Percentiles rank a stretch among this genome's conserved stretches.
phyloP scores from a whole-genome alignment of 495 filamentous ascomycete species.

The Xylaria nigripes region DNA sequence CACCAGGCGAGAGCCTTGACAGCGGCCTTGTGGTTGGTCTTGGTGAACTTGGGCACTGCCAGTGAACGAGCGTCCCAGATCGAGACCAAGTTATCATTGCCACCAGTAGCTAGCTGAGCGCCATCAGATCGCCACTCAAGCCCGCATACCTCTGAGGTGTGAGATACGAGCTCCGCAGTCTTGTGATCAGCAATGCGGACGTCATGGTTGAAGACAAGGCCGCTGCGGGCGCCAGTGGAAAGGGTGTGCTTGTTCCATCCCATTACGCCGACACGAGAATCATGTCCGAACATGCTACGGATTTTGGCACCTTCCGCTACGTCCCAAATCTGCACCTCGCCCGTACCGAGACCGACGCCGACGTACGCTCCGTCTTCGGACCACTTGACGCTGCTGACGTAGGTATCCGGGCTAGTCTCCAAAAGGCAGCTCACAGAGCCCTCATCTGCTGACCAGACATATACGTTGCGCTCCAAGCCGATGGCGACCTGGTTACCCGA shows the following conservation, averaged over 20 bases:
- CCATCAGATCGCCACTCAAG: conserved; percentile 96
- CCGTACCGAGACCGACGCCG: conserved; percentile 85
- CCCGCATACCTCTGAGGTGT: conserved; percentile 95
- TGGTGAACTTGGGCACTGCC: conserved; percentile 90
- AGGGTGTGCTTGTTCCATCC: conserved; percentile 97
- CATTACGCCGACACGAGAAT: conserved; percentile 94
- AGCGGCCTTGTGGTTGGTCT: conserved; percentile 97
- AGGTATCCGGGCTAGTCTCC: conserved; percentile 81
- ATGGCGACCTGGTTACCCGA: conserved; percentile 96
- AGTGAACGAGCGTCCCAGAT: conserved; percentile 98
- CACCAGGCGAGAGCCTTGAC: conserved; percentile 99
- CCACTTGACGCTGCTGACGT: conserved; percentile 98
- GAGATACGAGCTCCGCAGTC: conserved; percentile 88
- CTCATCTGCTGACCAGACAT: conserved; percentile 97
- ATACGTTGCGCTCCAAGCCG: conserved; percentile 91
- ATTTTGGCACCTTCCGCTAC: conserved; percentile 91
- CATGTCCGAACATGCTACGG: conserved; percentile 96
- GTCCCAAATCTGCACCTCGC: conserved; percentile 99
- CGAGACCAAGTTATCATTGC: conserved; percentile 96
- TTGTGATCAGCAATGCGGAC: conserved; percentile 98
- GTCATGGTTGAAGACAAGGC: conserved; percentile 98
- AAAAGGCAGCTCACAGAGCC: conserved; percentile 79
- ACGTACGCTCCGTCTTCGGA: conserved; percentile 96
- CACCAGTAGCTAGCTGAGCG: conserved; percentile 91
- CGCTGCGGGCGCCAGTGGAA: conserved; percentile 87